Percentiles rank a stretch among this genome's conserved stretches.
Evolutionary conservation across 2,329 filamentous ascomycete genomes (phyloP).

Genomic region (Diplodia intermedia): DNA sequence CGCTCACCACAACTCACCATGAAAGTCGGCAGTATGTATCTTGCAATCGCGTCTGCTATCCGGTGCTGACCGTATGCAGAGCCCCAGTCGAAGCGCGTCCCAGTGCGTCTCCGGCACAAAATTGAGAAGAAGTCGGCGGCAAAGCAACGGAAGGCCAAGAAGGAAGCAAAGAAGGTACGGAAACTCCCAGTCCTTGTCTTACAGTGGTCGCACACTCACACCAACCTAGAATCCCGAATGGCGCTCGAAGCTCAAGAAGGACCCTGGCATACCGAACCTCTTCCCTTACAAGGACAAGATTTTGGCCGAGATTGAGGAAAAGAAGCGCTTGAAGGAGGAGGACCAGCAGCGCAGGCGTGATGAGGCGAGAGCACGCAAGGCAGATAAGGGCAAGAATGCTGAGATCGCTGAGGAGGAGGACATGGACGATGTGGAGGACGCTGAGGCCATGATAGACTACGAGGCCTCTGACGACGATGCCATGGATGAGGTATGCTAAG

Average conservation of each 20-base stretch:
- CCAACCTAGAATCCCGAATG: slow-evolving; percentile 83
- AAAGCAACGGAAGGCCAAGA: slow-evolving; percentile 90
- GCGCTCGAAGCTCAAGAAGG: slow-evolving; percentile 94
- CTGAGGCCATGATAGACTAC: slow-evolving; percentile 52
- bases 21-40: slow-evolving; percentile 53
- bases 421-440: slow-evolving; percentile 45
- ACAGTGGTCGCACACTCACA: slow-evolving; percentile 36
- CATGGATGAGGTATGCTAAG: slow-evolving; percentile 57
- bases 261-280: slow-evolving; percentile 94
- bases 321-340: slow-evolving; percentile 78
- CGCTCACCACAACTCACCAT: slow-evolving; percentile 40
- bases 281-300: slow-evolving; percentile 98
- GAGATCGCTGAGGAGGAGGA: slow-evolving; percentile 58
- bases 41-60: background rate
- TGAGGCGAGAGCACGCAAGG: slow-evolving; percentile 62
- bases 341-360: slow-evolving; percentile 72
- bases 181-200: background rate
- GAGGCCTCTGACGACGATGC: slow-evolving; percentile 64
- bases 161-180: slow-evolving; percentile 83
- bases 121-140: slow-evolving; percentile 90
- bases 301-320: slow-evolving; percentile 92
- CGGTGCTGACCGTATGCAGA: slow-evolving; percentile 61
- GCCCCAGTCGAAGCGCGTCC: slow-evolving; percentile 90
- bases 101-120: slow-evolving; percentile 90
- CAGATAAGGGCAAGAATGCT: slow-evolving; percentile 46